A percentile compares a stretch with the other conserved stretches of the same genome.
These are phyloP conservation scores for Leccinum insigne DNA, from an alignment of 1,284 basidiomycete genomes.

Conservation along the genomic window DNA sequence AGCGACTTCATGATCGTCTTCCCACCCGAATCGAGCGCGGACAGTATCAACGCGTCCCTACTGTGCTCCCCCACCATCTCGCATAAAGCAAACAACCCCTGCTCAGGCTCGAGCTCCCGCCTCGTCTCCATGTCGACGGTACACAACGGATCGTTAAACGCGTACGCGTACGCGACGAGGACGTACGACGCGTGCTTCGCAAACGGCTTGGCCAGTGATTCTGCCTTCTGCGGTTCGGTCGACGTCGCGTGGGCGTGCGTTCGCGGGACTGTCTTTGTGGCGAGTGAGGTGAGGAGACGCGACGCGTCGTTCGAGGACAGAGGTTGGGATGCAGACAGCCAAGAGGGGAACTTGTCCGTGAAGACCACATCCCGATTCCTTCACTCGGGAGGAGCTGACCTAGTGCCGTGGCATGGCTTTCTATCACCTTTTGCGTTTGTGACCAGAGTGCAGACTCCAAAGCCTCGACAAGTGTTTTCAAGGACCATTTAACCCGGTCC, in stretches of 20 bases:
- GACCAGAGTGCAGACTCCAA: conserved; percentile 28
- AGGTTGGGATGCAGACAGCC: conserved; percentile 56
- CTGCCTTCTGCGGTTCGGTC: conserved; percentile 54
- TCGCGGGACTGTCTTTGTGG: conserved; percentile 63
- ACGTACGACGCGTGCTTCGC: conserved; percentile 85
- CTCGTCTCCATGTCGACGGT: conserved; percentile 61
- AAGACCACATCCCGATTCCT: conserved; percentile 45
- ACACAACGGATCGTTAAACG: conserved; percentile 71
- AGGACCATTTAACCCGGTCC: conserved; percentile 22
- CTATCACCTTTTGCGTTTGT: conserved; percentile 14
- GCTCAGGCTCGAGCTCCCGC: conserved; percentile 57
- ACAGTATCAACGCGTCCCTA: conserved; percentile 81
- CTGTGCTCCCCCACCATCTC: conserved; percentile 78
- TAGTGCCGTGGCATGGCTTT: not conserved
- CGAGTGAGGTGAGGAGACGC: conserved; percentile 68
- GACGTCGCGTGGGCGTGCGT: conserved; percentile 33
- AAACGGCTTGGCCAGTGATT: conserved; percentile 79
- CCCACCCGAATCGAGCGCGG: conserved; percentile 70
- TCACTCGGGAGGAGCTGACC: conserved; percentile 6
- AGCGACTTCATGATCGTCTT: conserved; percentile 76
- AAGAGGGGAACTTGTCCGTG: conserved; percentile 61
- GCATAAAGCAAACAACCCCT: conserved; percentile 81
- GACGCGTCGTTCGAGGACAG: conserved; percentile 61
- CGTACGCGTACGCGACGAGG: conserved; percentile 76
- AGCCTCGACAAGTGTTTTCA: conserved; percentile 33